These are phyloP conservation scores for Termitomyces sp. DNA, from an alignment of 768 basidiomycete species.

Conservation along the genomic window DNA sequence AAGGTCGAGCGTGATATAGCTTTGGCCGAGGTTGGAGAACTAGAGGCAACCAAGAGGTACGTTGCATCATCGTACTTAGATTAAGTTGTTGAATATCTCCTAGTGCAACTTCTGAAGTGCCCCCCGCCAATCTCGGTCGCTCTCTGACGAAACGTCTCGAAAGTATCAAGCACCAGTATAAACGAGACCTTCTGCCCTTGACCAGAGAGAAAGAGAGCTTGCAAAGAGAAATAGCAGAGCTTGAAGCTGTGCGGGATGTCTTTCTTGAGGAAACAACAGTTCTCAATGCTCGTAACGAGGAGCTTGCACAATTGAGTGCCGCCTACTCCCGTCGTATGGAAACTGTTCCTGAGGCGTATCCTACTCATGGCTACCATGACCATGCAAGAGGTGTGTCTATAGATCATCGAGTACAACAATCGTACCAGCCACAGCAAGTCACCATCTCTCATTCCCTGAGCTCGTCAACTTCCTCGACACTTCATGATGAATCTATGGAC, in stretches of 20 bases:
- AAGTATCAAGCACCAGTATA: conserved; percentile 82
- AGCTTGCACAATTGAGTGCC: conserved; percentile 82
- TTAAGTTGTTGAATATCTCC: conserved; percentile 14
- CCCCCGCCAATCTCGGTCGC: conserved; percentile 50
- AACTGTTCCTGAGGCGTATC: conserved; percentile 31
- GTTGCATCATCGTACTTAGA: conserved; percentile 14
- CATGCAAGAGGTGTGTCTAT: conserved; percentile 17
- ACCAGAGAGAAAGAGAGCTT: conserved; percentile 78
- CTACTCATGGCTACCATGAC: conserved; percentile 22
- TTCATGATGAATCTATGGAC: conserved; percentile 46
- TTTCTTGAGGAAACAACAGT: conserved; percentile 90
- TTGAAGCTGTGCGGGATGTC: conserved; percentile 80
- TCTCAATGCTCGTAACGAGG: conserved; percentile 88
- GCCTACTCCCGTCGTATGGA: conserved; percentile 83
- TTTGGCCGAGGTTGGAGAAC: conserved; percentile 90
- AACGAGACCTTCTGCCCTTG: conserved; percentile 81
- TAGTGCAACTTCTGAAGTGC: conserved; percentile 28
- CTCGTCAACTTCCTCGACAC: conserved; percentile 43
- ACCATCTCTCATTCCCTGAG: conserved; percentile 33
- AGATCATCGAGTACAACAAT: conserved; percentile 25
- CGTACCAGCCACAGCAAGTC: conserved; percentile 25
- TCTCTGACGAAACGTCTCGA: conserved; percentile 86
- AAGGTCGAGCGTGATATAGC: conserved; percentile 89
- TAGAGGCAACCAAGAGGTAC: conserved; percentile 72
- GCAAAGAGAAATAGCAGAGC: conserved; percentile 77